Percentiles rank a stretch among this genome's conserved stretches.
phyloP scores from a whole-genome alignment of 78 protist species.

The Guillardia theta region DNA sequence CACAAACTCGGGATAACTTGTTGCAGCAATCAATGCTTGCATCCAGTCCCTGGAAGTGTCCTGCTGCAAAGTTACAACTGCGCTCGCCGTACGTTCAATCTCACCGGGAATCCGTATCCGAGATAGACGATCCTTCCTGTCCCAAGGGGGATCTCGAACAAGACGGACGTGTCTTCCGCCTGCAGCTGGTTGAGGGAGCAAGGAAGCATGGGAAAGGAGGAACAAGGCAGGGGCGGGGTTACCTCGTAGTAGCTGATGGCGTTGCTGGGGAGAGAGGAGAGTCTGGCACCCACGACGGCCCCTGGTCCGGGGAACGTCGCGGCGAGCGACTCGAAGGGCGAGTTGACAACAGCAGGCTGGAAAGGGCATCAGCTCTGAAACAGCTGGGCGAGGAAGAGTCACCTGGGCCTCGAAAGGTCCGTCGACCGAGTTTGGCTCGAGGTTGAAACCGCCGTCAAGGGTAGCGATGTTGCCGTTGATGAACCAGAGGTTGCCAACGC shows the following conservation, averaged over 20 bases:
- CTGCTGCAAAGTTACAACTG: too few relatives aligned
- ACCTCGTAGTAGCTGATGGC: not conserved
- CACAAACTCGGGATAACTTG: not conserved
- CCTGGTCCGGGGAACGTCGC: not conserved
- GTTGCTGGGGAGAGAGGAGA: not conserved
- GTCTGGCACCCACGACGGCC: not conserved
- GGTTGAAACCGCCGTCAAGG: not conserved
- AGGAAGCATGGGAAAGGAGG: too few relatives aligned
- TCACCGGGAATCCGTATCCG: not conserved
- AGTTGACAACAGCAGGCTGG: not conserved
- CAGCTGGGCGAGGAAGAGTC: not conserved
- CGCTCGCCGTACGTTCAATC: too few relatives aligned
- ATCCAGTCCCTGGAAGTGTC: not conserved
- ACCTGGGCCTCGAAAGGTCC: slow-evolving; percentile 16
- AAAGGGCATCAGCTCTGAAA: too few relatives aligned
- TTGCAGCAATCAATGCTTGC: not conserved
- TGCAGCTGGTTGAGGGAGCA: too few relatives aligned
- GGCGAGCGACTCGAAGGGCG: not conserved
- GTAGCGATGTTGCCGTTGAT: not conserved
- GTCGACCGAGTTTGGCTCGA: not conserved
- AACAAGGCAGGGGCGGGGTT: too few relatives aligned
- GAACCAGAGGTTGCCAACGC: not conserved
- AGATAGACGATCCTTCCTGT: not conserved
- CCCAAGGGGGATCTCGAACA: not conserved
- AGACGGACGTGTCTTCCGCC: not conserved